Conservation (phyloP, 1,284 basidiomycete genomes). For the Grifola frondosa region DNA sequence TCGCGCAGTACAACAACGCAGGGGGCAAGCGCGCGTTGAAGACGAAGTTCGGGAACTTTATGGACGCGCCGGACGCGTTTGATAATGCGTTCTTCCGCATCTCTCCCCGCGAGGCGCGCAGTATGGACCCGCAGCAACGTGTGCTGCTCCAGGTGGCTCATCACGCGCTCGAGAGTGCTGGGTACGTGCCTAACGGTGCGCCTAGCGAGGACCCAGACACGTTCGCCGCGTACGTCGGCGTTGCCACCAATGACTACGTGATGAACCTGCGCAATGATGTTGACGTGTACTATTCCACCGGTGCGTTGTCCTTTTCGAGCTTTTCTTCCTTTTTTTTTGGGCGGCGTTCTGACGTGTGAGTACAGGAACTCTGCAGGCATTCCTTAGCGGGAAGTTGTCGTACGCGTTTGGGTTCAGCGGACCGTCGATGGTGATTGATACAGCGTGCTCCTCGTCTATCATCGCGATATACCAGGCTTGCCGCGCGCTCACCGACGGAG, state of each 20-base stretch:
- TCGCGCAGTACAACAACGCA: slow-evolving; percentile 40
- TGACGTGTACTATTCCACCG: slow-evolving; percentile 71
- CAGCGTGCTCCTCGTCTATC: slow-evolving; percentile 69
- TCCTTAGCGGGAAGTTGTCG: slow-evolving; percentile 69
- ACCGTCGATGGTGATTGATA: slow-evolving; percentile 69
- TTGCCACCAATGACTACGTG: slow-evolving; percentile 66
- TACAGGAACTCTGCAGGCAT: slow-evolving; percentile 64
- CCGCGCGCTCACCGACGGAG: slow-evolving; percentile 57
- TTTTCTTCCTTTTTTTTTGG: not conserved
- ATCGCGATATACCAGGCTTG: slow-evolving; percentile 69
- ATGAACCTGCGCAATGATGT: slow-evolving; percentile 62
- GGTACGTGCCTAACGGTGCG: slow-evolving; percentile 62
- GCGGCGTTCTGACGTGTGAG: too few species aligned
- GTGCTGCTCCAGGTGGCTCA: slow-evolving; percentile 64
- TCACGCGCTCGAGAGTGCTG: slow-evolving; percentile 66
- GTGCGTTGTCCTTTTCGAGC: slow-evolving; percentile 35
- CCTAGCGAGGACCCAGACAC: slow-evolving; percentile 48
- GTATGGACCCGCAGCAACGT: slow-evolving; percentile 76
- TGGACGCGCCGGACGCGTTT: slow-evolving; percentile 55
- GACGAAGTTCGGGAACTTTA: slow-evolving; percentile 62
- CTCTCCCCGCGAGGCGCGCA: slow-evolving; percentile 67
- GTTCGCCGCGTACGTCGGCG: slow-evolving; percentile 67
- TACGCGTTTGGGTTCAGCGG: slow-evolving; percentile 67
- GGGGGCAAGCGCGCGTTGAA: slow-evolving; percentile 41
- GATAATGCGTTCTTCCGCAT: slow-evolving; percentile 72